Conservation (phyloP, 495 filamentous ascomycete species). For the Parathielavia hyrcaniae region DNA sequence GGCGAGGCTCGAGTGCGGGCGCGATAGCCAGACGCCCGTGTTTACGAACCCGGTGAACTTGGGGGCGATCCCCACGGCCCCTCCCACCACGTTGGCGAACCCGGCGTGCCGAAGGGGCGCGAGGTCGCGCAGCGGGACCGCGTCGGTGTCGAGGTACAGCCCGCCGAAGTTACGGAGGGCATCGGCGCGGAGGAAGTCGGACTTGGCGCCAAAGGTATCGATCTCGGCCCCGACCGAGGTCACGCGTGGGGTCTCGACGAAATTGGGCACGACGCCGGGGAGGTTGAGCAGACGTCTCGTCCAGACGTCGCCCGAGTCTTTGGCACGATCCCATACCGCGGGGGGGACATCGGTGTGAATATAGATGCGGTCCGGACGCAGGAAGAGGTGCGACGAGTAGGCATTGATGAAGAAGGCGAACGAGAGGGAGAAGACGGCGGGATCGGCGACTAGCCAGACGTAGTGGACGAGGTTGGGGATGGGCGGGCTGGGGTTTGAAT, state of each 20-base stretch:
- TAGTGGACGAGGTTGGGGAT: conserved; percentile 28
- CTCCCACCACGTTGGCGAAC: conserved; percentile 18
- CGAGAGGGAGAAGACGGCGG: conserved; percentile 13
- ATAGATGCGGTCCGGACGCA: conserved; percentile 19
- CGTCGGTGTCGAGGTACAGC: conserved; percentile 21
- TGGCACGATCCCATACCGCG: conserved; percentile 5
- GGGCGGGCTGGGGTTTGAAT: no score
- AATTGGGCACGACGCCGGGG: conserved; percentile 8
- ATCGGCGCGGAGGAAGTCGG: conserved; percentile 17
- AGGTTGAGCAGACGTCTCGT: conserved; percentile 18
- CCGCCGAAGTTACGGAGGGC: conserved; percentile 18
- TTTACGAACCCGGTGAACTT: conserved; percentile 12
- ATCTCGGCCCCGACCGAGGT: conserved; percentile 17
- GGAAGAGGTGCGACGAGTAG: conserved; percentile 22
- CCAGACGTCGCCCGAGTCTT: conserved; percentile 2
- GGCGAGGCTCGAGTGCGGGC: conserved; percentile 8
- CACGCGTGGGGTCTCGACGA: background rate
- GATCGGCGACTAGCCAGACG: conserved; percentile 24
- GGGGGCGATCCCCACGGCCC: background rate
- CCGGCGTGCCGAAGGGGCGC: conserved; percentile 12
- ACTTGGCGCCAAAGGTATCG: conserved; percentile 8
- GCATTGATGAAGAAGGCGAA: conserved; percentile 23
- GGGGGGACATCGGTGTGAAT: conserved; percentile 25
- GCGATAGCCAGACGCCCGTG: conserved; percentile 20
- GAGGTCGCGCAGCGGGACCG: conserved; percentile 19